phyloP scores from a whole-genome alignment of 257 asterid genomes.

The Verbena officinalis region DNA sequence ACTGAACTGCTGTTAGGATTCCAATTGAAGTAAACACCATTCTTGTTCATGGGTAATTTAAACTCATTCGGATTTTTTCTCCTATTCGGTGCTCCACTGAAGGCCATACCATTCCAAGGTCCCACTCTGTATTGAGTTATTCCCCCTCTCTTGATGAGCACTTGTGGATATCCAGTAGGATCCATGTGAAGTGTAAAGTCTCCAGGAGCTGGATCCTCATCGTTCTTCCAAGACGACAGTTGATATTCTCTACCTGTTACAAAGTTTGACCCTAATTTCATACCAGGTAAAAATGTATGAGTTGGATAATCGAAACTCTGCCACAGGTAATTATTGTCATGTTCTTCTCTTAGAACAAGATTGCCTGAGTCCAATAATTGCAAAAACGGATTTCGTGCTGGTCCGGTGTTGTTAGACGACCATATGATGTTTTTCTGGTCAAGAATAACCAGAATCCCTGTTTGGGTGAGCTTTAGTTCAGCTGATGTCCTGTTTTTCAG shows the following conservation, averaged over 20 bases:
- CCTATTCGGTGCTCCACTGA: no score
- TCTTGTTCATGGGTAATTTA: no score
- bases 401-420: background rate
- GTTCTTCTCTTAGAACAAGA: background rate
- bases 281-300: background rate
- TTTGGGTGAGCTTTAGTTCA: background rate
- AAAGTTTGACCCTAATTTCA: background rate
- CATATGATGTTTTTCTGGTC: background rate
- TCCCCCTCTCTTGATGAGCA: no score
- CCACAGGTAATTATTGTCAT: background rate
- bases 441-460: background rate
- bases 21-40: no score
- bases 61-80: no score
- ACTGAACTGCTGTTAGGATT: no score
- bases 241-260: background rate
- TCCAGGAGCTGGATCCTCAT: background rate
- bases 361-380: background rate
- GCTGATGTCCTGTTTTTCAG: background rate
- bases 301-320: background rate
- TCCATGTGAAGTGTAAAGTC: no score
- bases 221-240: constrained; percentile 37
- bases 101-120: constrained; percentile 39
- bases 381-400: background rate
- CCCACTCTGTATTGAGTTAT: constrained; percentile 26
- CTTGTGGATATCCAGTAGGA: no score